A percentile compares a stretch with the other conserved stretches of the same genome.
Conservation (phyloP, 2,329 filamentous ascomycete species). For the Pyrenochaeta sp. region DNA sequence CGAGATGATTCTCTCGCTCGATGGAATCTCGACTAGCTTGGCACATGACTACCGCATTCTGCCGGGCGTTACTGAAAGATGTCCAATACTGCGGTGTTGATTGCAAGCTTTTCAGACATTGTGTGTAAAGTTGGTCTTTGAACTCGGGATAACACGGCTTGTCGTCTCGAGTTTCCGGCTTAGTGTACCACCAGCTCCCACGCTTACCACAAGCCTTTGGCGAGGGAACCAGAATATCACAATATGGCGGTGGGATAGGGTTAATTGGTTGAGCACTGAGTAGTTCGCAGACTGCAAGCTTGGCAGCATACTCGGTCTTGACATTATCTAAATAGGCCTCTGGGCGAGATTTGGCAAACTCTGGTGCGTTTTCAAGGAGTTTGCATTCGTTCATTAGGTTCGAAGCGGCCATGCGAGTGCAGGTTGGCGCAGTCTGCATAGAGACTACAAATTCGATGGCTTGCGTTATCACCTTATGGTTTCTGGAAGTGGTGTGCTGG, state of each 20-base stretch:
- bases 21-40: slow-evolving; percentile 66
- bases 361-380: slow-evolving; percentile 51
- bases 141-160: slow-evolving; percentile 46
- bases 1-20: slow-evolving; percentile 60
- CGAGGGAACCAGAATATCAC: slow-evolving; percentile 58
- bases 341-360: slow-evolving; percentile 33
- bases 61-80: slow-evolving; percentile 69
- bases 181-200: slow-evolving; percentile 32
- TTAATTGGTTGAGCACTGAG: slow-evolving; percentile 55
- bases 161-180: slow-evolving; percentile 11
- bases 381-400: slow-evolving; percentile 64
- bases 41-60: slow-evolving; percentile 70
- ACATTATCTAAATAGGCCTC: slow-evolving; percentile 46
- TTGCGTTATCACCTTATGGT: slow-evolving; percentile 32
- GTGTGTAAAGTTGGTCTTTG: slow-evolving; percentile 51
- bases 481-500: slow-evolving; percentile 31
- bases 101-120: slow-evolving; percentile 64
- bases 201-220: slow-evolving; percentile 39
- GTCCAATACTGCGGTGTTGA: slow-evolving; percentile 68
- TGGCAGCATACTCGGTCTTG: slow-evolving; percentile 67
- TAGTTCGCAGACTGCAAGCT: slow-evolving; percentile 71
- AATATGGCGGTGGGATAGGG: slow-evolving; percentile 60
- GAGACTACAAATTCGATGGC: slow-evolving; percentile 34
- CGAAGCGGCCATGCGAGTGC: slow-evolving; percentile 61
- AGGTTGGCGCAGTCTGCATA: slow-evolving; percentile 48